Base-by-base conservation (phyloP, 2,329 filamentous ascomycete genomes). In the Talaromyces albobiverticillius region DNA sequence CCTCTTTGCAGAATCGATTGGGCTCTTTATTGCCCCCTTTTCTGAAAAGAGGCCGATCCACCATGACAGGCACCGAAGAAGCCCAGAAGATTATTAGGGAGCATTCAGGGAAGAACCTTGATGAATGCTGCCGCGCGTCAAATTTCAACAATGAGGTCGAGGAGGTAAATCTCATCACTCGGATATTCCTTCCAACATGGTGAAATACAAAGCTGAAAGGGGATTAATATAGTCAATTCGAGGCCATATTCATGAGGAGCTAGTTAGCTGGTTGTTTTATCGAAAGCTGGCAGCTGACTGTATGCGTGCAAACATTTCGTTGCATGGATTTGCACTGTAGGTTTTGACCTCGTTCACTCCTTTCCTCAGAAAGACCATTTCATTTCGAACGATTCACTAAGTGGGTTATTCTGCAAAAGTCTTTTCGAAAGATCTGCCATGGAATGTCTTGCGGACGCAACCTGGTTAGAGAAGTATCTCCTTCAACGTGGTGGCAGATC, bases 381-480 rank as follows among this genome's bases (percentile, higher is more conserved):
- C n/a, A 41, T 29, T 16, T 46, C 3, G 3, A 20, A 2, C 16
- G 7, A 18, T 46, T 31, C 13, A 20, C 41, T 46, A 25, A 45
- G 41, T 23, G 11, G 18, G 16, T 6, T n/a, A n/a, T n/a, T n/a
- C n/a, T n/a, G n/a, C n/a, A n/a, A n/a, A 31, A 64, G 62, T 53
- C 59, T 64, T 3, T 64, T 54, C 45, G 52, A 64, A 43, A 53
- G 60, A 4, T 53, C 46, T 31, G 61, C 62, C 14, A 46, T 41
- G 16, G 62, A 64, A 40, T 64, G 59, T 18, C 53, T 63, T 16
- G 46, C 49, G 11, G 62, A 64, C 45, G 55, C 57, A 43, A 29
- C 50, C 45, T 64, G 61, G 62, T 51, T 64, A n/a, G 62, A 64
- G 47, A 59, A 57, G 29, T 64, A 64, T 31, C 61, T 64, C 8